These are phyloP conservation scores for Kluyveromyces lactis DNA, from an alignment of 805 yeast species.

Conservation along the genomic window DNA sequence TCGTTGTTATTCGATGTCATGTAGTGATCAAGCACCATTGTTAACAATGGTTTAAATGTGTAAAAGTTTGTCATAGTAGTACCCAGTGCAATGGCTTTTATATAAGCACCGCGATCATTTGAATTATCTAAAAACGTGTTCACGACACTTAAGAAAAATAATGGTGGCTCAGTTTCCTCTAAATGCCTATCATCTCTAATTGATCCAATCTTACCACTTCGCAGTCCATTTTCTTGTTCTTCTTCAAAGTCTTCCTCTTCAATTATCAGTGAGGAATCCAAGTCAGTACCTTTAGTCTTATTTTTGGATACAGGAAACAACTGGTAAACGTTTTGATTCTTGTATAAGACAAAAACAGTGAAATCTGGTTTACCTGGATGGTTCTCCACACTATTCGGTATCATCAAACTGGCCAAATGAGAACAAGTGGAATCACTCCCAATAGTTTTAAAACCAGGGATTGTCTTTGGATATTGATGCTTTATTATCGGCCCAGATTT, in stretches of 20 bases:
- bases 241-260: slow-evolving; percentile 12
- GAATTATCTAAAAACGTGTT: slow-evolving; percentile 36
- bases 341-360: slow-evolving; percentile 46
- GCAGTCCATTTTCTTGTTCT: not conserved
- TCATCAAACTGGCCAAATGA: slow-evolving; percentile 44
- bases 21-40: slow-evolving; percentile 38
- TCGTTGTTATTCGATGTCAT: slow-evolving; percentile 11
- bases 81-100: slow-evolving; percentile 51
- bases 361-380: slow-evolving; percentile 45
- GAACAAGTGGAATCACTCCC: slow-evolving; percentile 5
- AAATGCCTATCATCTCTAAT: slow-evolving; percentile 1
- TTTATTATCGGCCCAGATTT: slow-evolving; percentile 61
- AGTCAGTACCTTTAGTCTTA: slow-evolving; percentile 11
- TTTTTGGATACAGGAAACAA: slow-evolving; percentile 17
- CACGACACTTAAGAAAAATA: slow-evolving; percentile 51
- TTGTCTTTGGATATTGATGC: slow-evolving; percentile 47
- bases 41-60: slow-evolving; percentile 49
- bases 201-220: slow-evolving; percentile 1
- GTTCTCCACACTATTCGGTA: slow-evolving; percentile 53
- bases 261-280: slow-evolving; percentile 11
- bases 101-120: slow-evolving; percentile 49
- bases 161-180: slow-evolving; percentile 23
- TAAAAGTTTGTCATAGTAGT: slow-evolving; percentile 46
- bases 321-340: slow-evolving; percentile 21
- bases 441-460: slow-evolving; percentile 29